Evolutionary conservation across 164 flowering plant genomes (phyloP), one percentile per base, ranked within the genome.

Genomic region (Stephania cephalantha): DNA sequence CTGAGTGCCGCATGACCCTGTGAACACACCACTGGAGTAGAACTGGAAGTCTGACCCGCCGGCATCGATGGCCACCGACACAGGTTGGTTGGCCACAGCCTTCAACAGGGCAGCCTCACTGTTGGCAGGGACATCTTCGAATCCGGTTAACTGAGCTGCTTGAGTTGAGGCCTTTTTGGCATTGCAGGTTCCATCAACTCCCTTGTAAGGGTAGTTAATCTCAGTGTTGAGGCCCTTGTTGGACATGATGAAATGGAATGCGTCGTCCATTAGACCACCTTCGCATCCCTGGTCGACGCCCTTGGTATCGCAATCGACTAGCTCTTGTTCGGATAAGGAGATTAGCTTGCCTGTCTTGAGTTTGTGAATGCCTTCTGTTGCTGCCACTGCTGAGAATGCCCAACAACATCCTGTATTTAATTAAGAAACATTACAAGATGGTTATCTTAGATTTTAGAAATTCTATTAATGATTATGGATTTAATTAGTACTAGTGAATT

Each of bases 381-480:
- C 74, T 48, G 71, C 79, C 25, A 68, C 75, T 17, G 53, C 67
- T 20, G 79, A n/a, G n/a, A n/a, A n/a, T n/a, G n/a, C n/a, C n/a
- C n/a, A n/a, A n/a, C n/a, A n/a, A n/a, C n/a, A n/a, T n/a, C n/a
- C n/a, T n/a, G n/a, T n/a, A n/a, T n/a, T n/a, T n/a, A n/a, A n/a
- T n/a, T n/a, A n/a, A n/a, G n/a, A n/a, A n/a, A n/a, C n/a, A n/a
- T n/a, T n/a, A n/a, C n/a, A n/a, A n/a, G n/a, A n/a, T n/a, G n/a
- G n/a, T n/a, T n/a, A n/a, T n/a, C n/a, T n/a, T n/a, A n/a, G n/a
- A n/a, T n/a, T n/a, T n/a, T n/a, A n/a, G n/a, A n/a, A n/a, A n/a
- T n/a, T n/a, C n/a, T n/a, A n/a, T n/a, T n/a, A n/a, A n/a, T n/a
- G n/a, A n/a, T n/a, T n/a, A n/a, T n/a, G n/a, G n/a, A n/a, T n/a